Evolutionary conservation across 1,284 basidiomycete species (phyloP).

Genomic region (Pseudozyma sp.): DNA sequence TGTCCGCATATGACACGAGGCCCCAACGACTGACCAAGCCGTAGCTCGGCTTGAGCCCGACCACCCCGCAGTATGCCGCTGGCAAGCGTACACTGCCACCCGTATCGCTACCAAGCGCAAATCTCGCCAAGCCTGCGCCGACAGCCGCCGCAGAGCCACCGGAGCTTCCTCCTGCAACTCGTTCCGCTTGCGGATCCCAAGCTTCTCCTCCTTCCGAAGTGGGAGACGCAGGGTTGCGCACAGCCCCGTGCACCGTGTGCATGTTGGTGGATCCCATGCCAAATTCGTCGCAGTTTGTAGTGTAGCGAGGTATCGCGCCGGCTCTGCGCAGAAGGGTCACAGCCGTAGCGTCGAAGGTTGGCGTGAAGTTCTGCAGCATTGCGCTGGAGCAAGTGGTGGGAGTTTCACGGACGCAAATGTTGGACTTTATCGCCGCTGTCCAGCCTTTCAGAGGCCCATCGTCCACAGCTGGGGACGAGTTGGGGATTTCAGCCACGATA

Average conservation of each 20-base stretch:
- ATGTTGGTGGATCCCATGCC: slow-evolving; percentile 81
- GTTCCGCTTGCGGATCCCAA: slow-evolving; percentile 69
- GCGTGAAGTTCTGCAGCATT: slow-evolving; percentile 72
- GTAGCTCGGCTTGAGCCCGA: slow-evolving; percentile 94
- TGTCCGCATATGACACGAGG: slow-evolving; percentile 91
- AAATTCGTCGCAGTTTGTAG: slow-evolving; percentile 97
- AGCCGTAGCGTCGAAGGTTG: slow-evolving; percentile 89
- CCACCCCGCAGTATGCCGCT: slow-evolving; percentile 90
- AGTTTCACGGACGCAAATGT: slow-evolving; percentile 53
- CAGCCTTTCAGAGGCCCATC: slow-evolving; percentile 45
- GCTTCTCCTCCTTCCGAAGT: not conserved
- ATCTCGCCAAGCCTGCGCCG: slow-evolving; percentile 49
- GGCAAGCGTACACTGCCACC: slow-evolving; percentile 93
- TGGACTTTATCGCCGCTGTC: slow-evolving; percentile 64
- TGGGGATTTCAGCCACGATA: slow-evolving; percentile 13
- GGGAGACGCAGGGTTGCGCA: slow-evolving; percentile 53
- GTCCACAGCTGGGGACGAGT: not conserved
- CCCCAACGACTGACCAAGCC: slow-evolving; percentile 91
- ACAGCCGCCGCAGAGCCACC: slow-evolving; percentile 66
- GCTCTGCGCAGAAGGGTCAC: slow-evolving; percentile 76
- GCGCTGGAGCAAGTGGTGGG: slow-evolving; percentile 56
- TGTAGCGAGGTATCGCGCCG: slow-evolving; percentile 83
- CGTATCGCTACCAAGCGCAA: slow-evolving; percentile 90
- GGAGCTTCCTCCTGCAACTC: slow-evolving; percentile 73
- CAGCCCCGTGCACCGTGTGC: slow-evolving; percentile 57